Evolutionary conservation across 305 asterid species (phyloP), one percentile per base, ranked within the genome.

Genomic region (Ilex paraguariensis): DNA sequence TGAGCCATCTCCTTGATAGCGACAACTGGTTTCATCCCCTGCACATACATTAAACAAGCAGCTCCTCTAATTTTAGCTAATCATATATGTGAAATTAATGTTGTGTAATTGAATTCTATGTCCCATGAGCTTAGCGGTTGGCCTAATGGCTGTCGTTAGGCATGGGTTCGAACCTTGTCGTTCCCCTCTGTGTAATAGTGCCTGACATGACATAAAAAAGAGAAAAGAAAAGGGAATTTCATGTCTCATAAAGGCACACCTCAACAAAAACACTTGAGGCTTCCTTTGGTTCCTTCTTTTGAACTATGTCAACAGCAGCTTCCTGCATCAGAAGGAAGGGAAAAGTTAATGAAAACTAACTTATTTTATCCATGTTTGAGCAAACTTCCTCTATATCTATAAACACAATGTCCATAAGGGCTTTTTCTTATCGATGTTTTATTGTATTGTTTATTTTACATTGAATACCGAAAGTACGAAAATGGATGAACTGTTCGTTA

Each of bases 291-390:
- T 82, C 82, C 58, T 77, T 80, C 7, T 75, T 87, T 42, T 77
- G 82, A 50, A 81, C 81, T 33, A 87, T 81, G 56, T 80, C 89
- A 31, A 73, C 88, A 21, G 95, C 95, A 63, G 84, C 79, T 77
- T 83, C 96, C 96, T 88, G 75, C 68, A 72, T 5, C 53, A 36
- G 1, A 36, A 36, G 42, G 42, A 36, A 36, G 42, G 1, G 42
- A 36, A 8, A 36, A 8, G 9, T 5, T 8, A 36, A 5, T 36
- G 42, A 36, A 36, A 36, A 36, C 8, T 36, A 7, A 36, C 9
- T 21, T 21, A 21, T 21, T 21, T 21, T 21, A 21, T 36, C 42
- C 9, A 36, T 36, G 6, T 36, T 36, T 36, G 42, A 36, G 42
- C 42, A 36, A 36, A 36, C 42, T 36, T 36, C 42, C 9, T 4